phyloP scores from a whole-genome alignment of 306 rosid species.

The Medicago arabica region DNA sequence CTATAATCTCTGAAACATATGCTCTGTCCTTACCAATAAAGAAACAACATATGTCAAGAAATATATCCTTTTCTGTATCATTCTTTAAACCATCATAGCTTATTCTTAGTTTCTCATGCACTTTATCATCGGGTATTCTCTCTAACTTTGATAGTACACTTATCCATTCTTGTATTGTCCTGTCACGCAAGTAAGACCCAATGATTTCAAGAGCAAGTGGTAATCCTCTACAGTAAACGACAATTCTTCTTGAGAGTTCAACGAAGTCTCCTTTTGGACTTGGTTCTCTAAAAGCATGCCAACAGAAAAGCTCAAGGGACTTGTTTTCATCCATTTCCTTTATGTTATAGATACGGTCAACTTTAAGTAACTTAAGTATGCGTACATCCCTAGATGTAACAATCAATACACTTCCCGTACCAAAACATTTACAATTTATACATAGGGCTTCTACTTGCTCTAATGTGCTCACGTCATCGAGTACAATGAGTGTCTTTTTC shows the following conservation, averaged over 20 bases:
- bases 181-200: conserved; percentile 42
- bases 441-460: conserved; percentile 20
- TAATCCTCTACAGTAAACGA: conserved; percentile 41
- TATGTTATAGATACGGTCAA: not conserved
- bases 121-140: conserved; percentile 36
- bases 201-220: conserved; percentile 54
- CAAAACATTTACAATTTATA: conserved; percentile 19
- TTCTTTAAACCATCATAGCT: not conserved
- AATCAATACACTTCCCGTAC: conserved; percentile 38
- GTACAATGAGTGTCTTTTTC: conserved; percentile 5
- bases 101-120: conserved; percentile 34
- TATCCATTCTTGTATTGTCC: conserved; percentile 38
- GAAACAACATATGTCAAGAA: conserved; percentile 9
- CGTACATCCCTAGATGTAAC: conserved; percentile 41
- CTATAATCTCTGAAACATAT: not conserved
- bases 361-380: conserved; percentile 19
- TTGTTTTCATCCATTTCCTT: conserved; percentile 34
- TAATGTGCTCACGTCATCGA: conserved; percentile 34
- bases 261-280: not conserved
- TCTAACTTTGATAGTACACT: conserved; percentile 37
- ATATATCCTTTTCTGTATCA: not conserved
- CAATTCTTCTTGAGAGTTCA: conserved; percentile 19
- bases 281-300: conserved; percentile 38
- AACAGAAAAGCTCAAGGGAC: conserved; percentile 36
- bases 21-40: not conserved